These are phyloP conservation scores for Barnettozyma californica DNA, from an alignment of 805 yeast species.

Conservation along the genomic window DNA sequence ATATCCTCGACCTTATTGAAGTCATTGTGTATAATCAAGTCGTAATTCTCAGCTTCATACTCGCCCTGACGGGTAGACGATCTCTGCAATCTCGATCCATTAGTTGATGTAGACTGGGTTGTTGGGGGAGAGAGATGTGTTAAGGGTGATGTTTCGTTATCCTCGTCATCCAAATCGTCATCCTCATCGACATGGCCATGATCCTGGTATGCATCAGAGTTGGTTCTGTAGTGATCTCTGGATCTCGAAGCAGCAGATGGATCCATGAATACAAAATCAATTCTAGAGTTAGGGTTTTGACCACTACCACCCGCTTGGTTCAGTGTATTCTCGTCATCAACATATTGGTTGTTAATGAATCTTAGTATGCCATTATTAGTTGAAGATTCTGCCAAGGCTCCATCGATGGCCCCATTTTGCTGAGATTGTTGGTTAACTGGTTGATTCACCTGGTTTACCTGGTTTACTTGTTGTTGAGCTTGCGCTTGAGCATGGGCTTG, in stretches of 20 bases:
- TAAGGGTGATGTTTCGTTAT: slow-evolving; percentile 15
- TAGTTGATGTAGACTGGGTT: not conserved
- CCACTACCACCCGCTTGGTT: slow-evolving; percentile 4
- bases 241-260: slow-evolving; percentile 22
- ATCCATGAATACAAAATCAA: slow-evolving; percentile 27
- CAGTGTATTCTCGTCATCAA: slow-evolving; percentile 23
- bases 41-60: slow-evolving; percentile 27
- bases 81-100: slow-evolving; percentile 18
- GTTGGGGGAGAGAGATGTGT: slow-evolving; percentile 17
- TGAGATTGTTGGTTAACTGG: slow-evolving; percentile 2
- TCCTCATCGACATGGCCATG: slow-evolving; percentile 13
- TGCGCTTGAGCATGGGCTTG: slow-evolving; percentile 15
- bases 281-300: slow-evolving; percentile 18
- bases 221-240: slow-evolving; percentile 20
- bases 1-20: slow-evolving; percentile 29
- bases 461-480: slow-evolving; percentile 10
- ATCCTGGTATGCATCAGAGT: slow-evolving; percentile 14
- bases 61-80: slow-evolving; percentile 21
- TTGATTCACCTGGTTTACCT: slow-evolving; percentile 7
- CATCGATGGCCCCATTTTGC: slow-evolving; percentile 16
- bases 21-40: slow-evolving; percentile 27
- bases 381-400: slow-evolving; percentile 16
- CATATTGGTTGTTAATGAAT: slow-evolving; percentile 27
- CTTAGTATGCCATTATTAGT: slow-evolving; percentile 23
- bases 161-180: slow-evolving; percentile 14